Base-by-base conservation (phyloP, 495 filamentous ascomycete species). In the Xylaria bambusicola region DNA sequence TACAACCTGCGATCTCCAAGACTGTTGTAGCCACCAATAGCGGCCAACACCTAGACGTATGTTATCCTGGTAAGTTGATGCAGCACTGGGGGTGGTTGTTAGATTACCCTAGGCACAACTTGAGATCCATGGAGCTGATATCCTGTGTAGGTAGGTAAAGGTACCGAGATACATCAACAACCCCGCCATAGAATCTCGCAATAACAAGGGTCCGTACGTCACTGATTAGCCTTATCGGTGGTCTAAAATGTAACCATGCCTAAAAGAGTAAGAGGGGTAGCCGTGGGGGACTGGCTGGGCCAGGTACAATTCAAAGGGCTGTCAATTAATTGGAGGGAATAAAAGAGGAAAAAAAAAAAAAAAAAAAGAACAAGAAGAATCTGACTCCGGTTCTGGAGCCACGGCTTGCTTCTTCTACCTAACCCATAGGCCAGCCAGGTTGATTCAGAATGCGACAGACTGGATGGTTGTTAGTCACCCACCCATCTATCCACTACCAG, bases 251-350 rank as follows among this genome's bases (percentile, higher is more conserved):
- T 0, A 6, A 15, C 42, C 48, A 60, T 49, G 31, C 53, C 33
- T 15, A 40, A 67, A 62, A 27, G 0, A 42, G 66, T 65, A 69
- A 45, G 68, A 71, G 66, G 68, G 68, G 68, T 35, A 69, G 38
- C 54, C 17, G 50, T 54, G 56, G 58, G 47, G 60, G 61, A n/a
- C n/a, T n/a, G 38, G 26, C 10, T 49, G 51, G 48, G 61, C 35
- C n/a, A n/a, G 41, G 52, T 56, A 58, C 48, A 8, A 20, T 36
- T 23, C 17, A 51, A 50, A 33, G 29, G 5, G 29, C 29, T 33
- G 10, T 10, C 5, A 33, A 48, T 48, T 57, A 48, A 31, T 15
- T 20, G 41, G 41, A 44, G 17, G 38, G 13, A 18, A 45, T 33
- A 5, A 12, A 6, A 47, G 13, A 27, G 24, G 12, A 13, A 7